phyloP scores from a whole-genome alignment of 495 filamentous ascomycete species.

The Amphirosellinia nigrospora region DNA sequence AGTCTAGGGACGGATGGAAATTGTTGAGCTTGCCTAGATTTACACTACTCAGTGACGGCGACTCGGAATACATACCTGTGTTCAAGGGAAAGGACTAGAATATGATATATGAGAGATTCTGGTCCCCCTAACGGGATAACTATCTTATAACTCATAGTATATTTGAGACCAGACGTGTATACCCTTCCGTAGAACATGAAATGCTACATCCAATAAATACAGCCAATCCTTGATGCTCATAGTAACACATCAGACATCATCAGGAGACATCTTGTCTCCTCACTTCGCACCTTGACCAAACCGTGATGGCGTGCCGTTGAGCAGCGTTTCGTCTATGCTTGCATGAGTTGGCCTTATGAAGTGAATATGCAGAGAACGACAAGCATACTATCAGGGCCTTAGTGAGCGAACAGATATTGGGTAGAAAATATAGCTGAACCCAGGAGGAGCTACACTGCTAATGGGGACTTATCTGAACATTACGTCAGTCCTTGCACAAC shows the following conservation, averaged over 20 bases:
- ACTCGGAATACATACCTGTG: neutral
- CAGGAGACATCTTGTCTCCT: neutral
- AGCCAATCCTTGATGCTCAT: neutral
- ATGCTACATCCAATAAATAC: neutral
- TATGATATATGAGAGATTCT: neutral
- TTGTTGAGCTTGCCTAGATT: neutral
- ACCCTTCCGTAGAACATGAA: neutral
- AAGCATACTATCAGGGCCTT: neutral
- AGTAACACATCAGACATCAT: neutral
- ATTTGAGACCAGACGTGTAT: neutral
- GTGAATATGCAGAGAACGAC: neutral
- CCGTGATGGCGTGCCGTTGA: neutral
- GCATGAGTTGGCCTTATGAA: neutral
- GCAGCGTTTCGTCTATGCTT: neutral
- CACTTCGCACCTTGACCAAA: neutral
- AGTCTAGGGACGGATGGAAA: neutral
- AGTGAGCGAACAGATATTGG: neutral
- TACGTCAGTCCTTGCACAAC: no score
- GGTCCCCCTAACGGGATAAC: neutral
- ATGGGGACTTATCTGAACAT: no score
- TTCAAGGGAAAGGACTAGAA: neutral
- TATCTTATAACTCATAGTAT: neutral
- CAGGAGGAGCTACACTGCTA: no score
- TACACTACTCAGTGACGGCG: neutral
- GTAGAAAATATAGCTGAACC: no score